phyloP scores from a whole-genome alignment of 495 filamentous ascomycete genomes.

The Hypoxylon lenormandii region DNA sequence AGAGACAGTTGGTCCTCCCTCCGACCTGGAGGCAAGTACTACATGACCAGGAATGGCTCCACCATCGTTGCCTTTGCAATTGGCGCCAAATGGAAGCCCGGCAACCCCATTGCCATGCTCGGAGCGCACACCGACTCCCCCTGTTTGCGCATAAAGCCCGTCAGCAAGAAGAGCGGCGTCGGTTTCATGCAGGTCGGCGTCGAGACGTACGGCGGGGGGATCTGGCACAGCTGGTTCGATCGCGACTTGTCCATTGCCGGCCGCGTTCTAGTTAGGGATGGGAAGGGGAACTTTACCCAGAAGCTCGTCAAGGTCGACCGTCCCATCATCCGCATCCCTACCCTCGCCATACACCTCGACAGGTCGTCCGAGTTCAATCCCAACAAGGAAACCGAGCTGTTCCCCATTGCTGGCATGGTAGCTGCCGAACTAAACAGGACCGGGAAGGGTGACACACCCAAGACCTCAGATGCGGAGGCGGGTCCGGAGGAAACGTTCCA shows the following conservation, averaged over 20 bases:
- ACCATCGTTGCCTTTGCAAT: slow-evolving; percentile 95
- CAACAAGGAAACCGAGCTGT: slow-evolving; percentile 96
- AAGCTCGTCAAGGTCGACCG: slow-evolving; percentile 90
- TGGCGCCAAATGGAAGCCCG: slow-evolving; percentile 90
- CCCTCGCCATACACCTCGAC: slow-evolving; percentile 92
- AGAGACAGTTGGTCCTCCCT: slow-evolving; percentile 88
- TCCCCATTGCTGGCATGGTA: slow-evolving; percentile 89
- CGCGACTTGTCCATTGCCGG: slow-evolving; percentile 92
- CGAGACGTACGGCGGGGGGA: slow-evolving; percentile 93
- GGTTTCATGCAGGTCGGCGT: slow-evolving; percentile 97
- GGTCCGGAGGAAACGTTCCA: slow-evolving; percentile 66
- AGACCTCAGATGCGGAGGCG: slow-evolving; percentile 54
- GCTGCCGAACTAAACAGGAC: slow-evolving; percentile 86
- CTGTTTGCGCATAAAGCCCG: slow-evolving; percentile 88
- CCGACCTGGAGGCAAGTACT: slow-evolving; percentile 92
- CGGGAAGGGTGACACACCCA: slow-evolving; percentile 54
- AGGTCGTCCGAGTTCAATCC: slow-evolving; percentile 85
- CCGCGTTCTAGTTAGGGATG: slow-evolving; percentile 80
- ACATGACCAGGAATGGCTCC: slow-evolving; percentile 91
- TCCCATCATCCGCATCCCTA: slow-evolving; percentile 91
- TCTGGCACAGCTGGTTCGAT: slow-evolving; percentile 91
- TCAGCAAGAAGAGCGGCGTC: slow-evolving; percentile 83
- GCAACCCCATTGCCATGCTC: slow-evolving; percentile 93
- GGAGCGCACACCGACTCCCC: slow-evolving; percentile 97
- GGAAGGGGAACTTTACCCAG: slow-evolving; percentile 79